These are phyloP conservation scores for Simmondsia chinensis DNA, from an alignment of 148 eudicot species.

Conservation along the genomic window DNA sequence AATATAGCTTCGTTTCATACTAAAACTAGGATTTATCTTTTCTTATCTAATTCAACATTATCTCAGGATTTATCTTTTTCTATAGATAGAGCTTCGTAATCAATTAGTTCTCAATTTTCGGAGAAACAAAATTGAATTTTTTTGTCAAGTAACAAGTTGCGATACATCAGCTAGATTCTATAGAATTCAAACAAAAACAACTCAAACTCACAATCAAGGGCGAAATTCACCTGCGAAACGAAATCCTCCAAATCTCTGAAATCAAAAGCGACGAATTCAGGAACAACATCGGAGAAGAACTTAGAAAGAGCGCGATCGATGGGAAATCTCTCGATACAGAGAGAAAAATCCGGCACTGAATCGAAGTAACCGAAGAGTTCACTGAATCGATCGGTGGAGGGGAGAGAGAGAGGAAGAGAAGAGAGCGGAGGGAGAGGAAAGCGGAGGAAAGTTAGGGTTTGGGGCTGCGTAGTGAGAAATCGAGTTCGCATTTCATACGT, in stretches of 20 bases:
- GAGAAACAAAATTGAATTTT: no score
- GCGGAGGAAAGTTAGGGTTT: slow-evolving; percentile 53
- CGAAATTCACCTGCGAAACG: slow-evolving; percentile 5
- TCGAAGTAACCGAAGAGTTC: slow-evolving; percentile 23
- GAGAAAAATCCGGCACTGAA: slow-evolving; percentile 13
- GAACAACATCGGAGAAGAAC: slow-evolving; percentile 61
- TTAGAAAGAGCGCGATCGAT: slow-evolving; percentile 42
- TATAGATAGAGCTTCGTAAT: no score
- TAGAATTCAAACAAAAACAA: no score
- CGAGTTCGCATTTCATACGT: slow-evolving; percentile 49
- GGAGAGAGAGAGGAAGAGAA: slow-evolving; percentile 20
- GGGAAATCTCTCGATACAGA: slow-evolving; percentile 28
- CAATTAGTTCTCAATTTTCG: no score
- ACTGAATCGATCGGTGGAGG: slow-evolving; percentile 4
- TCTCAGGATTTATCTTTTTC: no score
- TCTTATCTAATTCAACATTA: no score
- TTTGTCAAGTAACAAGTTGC: no score
- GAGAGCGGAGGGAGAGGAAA: slow-evolving; percentile 51
- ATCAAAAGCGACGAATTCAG: slow-evolving; percentile 22
- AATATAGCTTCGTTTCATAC: no score
- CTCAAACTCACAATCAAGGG: background rate
- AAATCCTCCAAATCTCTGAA: no score
- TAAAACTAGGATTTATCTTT: no score
- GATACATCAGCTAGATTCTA: no score
- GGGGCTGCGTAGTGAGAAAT: slow-evolving; percentile 38